Evolutionary conservation across 2,329 filamentous ascomycete genomes (phyloP), one percentile per base, ranked within the genome.

Genomic region (Colletotrichum higginsianum): DNA sequence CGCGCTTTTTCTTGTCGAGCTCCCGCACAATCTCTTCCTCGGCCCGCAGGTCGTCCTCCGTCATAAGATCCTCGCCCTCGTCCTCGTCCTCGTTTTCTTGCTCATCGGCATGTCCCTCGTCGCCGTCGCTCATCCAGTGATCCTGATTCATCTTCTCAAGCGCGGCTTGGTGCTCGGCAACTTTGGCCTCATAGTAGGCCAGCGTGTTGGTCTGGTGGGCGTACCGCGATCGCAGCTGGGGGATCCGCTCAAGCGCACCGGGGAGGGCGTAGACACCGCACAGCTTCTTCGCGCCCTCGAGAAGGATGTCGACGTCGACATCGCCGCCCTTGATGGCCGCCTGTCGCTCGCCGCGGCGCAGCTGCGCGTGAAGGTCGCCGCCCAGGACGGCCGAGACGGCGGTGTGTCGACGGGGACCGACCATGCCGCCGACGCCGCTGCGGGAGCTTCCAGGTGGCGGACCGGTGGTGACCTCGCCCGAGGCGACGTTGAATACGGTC

Each of bases 331-430:
- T 84, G 58, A 82, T 83, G 15, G 80, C 80, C 46, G 85, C 84
- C 63, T 83, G 86, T 18, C 69, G 69, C 56, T 88, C 88, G 58
- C 86, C 88, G 66, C 86, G 74, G 82, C 89, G 74, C 84, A 98
- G 94, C 79, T 93, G 89, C 56, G 94, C 91, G 80, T 98, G 94
- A 80, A 98, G 89, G 75, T 97, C 93, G 0, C 92, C 92, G 6
- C 96, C 96, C 11, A 98, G 84, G 0, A 98, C 95, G 9, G 95
- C 94, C 3, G 95, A 94, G 2, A 98, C 95, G 12, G 95, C 95
- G 2, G 94, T 97, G 82, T 92, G 93, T 71, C 90, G 88, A 75
- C 89, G 90, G 53, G 90, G 91, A 85, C 86, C 74, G 83, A 76
- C 63, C 77, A 79, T 56, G 12, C 47, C 53, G 26, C 50, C 65